phyloP scores from a whole-genome alignment of 306 rosid genomes.

The Dryas alaskensis region DNA sequence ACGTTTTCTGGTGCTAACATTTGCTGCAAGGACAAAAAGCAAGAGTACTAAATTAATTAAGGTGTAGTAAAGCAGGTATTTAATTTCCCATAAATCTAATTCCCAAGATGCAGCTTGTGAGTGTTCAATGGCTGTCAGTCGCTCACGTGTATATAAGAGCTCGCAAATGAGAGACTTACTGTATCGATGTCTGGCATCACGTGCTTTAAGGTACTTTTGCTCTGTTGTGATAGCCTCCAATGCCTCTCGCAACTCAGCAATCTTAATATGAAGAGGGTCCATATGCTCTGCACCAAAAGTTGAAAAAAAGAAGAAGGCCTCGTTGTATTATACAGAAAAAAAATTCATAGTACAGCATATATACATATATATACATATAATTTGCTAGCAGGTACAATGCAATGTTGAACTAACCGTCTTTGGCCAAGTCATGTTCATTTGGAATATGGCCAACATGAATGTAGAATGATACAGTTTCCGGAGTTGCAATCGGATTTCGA shows the following conservation, averaged over 20 bases:
- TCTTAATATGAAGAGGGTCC: conserved; percentile 17
- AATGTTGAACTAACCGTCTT: conserved; percentile 9
- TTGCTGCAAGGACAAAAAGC: conserved; percentile 8
- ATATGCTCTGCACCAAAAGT: conserved; percentile 9
- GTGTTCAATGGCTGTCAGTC: too few relatives aligned
- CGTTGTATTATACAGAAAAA: background rate
- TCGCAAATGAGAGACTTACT: background rate
- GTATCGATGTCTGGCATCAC: conserved; percentile 10
- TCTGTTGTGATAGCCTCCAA: conserved; percentile 14
- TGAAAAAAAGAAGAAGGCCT: too few relatives aligned
- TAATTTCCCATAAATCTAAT: too few relatives aligned
- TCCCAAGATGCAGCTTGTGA: too few relatives aligned
- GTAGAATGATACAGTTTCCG: conserved; percentile 10
- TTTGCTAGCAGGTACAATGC: background rate
- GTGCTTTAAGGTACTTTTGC: conserved; percentile 16
- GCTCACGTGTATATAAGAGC: too few relatives aligned
- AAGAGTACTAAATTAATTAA: too few relatives aligned
- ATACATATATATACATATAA: background rate
- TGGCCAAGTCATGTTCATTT: conserved; percentile 10
- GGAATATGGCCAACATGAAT: conserved; percentile 15
- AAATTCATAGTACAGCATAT: too few relatives aligned
- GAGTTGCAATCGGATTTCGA: background rate
- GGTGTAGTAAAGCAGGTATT: too few relatives aligned
- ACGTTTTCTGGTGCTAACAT: conserved; percentile 17
- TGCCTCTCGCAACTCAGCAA: conserved; percentile 22